Base-by-base conservation (phyloP, 345 rosid species). In the Toxicodendron radicans region DNA sequence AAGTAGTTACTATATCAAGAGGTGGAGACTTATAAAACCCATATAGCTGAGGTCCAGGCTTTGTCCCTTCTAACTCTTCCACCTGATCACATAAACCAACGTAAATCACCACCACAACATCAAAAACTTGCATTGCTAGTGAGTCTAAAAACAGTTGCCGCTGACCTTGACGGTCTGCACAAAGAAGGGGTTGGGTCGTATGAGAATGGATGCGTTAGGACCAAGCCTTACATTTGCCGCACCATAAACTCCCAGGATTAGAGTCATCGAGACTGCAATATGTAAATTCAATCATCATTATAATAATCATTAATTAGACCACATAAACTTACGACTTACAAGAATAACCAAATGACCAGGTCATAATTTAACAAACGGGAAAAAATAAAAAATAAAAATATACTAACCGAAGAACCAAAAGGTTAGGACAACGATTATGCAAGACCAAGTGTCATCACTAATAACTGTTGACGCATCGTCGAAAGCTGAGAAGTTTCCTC, bases 231-330 rank as follows among this genome's bases (percentile, higher is more conserved):
- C 64, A 70, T 69, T 89, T n/a, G 72, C 79, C 4, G 98, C 48
- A 60, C 98, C 97, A 72, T 86, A 95, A 79, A 91, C 90, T 70
- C 98, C 98, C 86, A 95, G 49, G 57, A 93, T 90, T 85, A 93
- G 73, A 77, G 97, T 91, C 95, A 89, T 83, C 21, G 98, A 91
- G 61, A 91, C 99, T 93, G 90, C 72, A 64, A 78, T 61, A 30
- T 11, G 41, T 41, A 72, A 7, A 45, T 70, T 54, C 33, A 18
- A 11, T 0, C 17, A 10, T 10, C 18, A 16, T 54, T 18, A 69
- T 7, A 18, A 10, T 58, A 23, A 58, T 45, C 41, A n/a, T n/a
- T n/a, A n/a, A n/a, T n/a, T n/a, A 58, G 7, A 56, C 53, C 33
- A 41, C 6, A 57, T 21, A 54, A 20, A 17, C 48, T 53, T 2